Evolutionary conservation across 805 yeast genomes (phyloP).

Genomic region (Novakomyces olei): DNA sequence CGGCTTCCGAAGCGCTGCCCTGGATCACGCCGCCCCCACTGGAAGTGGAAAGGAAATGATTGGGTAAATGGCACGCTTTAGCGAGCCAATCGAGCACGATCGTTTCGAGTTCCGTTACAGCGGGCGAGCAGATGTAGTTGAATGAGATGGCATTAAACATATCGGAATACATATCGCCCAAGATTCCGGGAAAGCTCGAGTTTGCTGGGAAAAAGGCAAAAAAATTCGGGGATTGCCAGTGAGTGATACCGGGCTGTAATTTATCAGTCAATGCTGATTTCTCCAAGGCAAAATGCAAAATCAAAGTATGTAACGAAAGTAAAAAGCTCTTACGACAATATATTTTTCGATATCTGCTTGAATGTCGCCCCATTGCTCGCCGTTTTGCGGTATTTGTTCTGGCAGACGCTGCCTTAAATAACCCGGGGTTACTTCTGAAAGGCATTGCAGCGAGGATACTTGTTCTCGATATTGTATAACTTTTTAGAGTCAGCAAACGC

Average conservation of each 20-base stretch:
- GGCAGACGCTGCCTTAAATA: constrained; percentile 9
- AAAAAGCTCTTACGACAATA: too few relatives aligned
- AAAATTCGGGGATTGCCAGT: constrained; percentile 12
- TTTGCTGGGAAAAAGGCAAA: constrained; percentile 12
- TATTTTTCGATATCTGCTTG: constrained; percentile 9
- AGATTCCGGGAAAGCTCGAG: constrained; percentile 10
- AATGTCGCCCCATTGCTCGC: constrained; percentile 10
- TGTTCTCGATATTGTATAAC: constrained; percentile 9
- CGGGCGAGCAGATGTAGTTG: constrained; percentile 12
- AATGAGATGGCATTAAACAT: constrained; percentile 13
- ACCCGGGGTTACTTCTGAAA: constrained; percentile 11
- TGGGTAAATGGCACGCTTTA: constrained; percentile 9
- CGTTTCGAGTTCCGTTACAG: constrained; percentile 12
- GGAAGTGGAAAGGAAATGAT: constrained; percentile 8
- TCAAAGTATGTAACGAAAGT: too few relatives aligned
- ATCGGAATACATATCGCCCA: constrained; percentile 11
- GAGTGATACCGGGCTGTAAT: constrained; percentile 11
- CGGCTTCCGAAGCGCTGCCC: constrained; percentile 12
- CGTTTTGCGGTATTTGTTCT: constrained; percentile 9
- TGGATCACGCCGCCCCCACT: constrained; percentile 13
- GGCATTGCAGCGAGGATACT: constrained; percentile 6
- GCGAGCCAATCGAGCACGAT: constrained; percentile 13
- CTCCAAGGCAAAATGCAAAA: too few relatives aligned
- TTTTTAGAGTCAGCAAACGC: too few relatives aligned
- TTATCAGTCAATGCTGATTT: too few relatives aligned